A percentile compares a stretch with the other conserved stretches of the same genome.
These are phyloP conservation scores for Rauvolfia tetraphylla DNA, from an alignment of 257 asterid species.

Conservation along the genomic window DNA sequence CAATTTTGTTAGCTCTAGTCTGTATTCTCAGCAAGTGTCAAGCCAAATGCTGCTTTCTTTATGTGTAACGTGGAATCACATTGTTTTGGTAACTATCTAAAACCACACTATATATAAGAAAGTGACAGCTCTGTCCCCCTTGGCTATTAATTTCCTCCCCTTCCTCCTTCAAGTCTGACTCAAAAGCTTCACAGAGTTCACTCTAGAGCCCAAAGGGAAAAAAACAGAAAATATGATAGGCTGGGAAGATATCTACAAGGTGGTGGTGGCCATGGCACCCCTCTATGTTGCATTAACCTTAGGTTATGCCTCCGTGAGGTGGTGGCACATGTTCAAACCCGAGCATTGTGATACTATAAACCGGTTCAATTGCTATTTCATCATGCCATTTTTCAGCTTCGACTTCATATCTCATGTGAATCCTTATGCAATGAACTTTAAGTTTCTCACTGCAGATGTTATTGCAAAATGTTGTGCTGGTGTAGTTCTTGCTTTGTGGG, in stretches of 20 bases:
- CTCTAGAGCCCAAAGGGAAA: too few relatives aligned
- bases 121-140: neutral
- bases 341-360: conserved; percentile 31
- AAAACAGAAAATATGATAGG: conserved; percentile 20
- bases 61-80: neutral
- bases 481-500: conserved; percentile 20
- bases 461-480: conserved; percentile 15
- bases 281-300: conserved; percentile 25
- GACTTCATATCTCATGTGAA: conserved; percentile 22
- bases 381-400: conserved; percentile 30
- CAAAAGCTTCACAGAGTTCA: neutral
- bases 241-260: conserved; percentile 29
- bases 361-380: conserved; percentile 27
- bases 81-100: neutral
- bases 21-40: too few relatives aligned
- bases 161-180: neutral
- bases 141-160: neutral
- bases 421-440: conserved; percentile 20
- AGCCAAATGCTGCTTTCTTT: too few relatives aligned
- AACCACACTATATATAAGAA: neutral
- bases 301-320: conserved; percentile 31
- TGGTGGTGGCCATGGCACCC: conserved; percentile 29
- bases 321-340: conserved; percentile 31
- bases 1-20: too few relatives aligned
- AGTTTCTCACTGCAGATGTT: conserved; percentile 13